Conservation (phyloP, 805 yeast species). For the Pichia insulana region DNA sequence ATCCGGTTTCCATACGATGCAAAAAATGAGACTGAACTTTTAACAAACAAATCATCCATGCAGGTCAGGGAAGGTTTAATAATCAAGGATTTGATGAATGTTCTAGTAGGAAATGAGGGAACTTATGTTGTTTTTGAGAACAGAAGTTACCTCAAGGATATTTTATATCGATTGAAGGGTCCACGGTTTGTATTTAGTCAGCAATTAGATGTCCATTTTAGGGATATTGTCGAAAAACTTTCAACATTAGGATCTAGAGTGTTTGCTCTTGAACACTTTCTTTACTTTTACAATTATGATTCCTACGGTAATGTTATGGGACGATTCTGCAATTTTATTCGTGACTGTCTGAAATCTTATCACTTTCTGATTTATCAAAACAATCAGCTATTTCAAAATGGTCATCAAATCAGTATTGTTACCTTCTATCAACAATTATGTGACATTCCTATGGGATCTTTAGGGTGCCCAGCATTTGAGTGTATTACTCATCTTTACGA, state of each 20-base stretch:
- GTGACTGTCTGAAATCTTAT: conserved; percentile 33
- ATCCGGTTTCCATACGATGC: background rate
- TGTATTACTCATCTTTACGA: conserved; percentile 50
- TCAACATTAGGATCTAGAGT: conserved; percentile 57
- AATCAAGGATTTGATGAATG: conserved; percentile 58
- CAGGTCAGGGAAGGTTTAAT: conserved; percentile 67
- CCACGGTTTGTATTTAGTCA: conserved; percentile 72
- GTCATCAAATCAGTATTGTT: conserved; percentile 48
- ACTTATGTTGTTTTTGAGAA: conserved; percentile 61
- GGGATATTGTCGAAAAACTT: conserved; percentile 56
- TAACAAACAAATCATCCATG: conserved; percentile 23
- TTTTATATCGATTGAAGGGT: conserved; percentile 42
- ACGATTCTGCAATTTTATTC: conserved; percentile 55
- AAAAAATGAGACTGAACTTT: background rate
- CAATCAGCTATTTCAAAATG: conserved; percentile 45
- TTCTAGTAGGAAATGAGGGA: conserved; percentile 71
- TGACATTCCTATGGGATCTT: background rate
- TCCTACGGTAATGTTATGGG: conserved; percentile 67
- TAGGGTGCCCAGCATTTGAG: conserved; percentile 20
- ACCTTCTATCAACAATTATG: conserved; percentile 45
- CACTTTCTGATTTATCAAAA: conserved; percentile 30
- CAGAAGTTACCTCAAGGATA: conserved; percentile 40
- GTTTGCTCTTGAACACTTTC: conserved; percentile 48
- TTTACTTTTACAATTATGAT: conserved; percentile 47
- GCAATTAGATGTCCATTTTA: conserved; percentile 63